Base-by-base conservation (phyloP, 2,329 filamentous ascomycete genomes). In the Microdochium trichocladiopsis region DNA sequence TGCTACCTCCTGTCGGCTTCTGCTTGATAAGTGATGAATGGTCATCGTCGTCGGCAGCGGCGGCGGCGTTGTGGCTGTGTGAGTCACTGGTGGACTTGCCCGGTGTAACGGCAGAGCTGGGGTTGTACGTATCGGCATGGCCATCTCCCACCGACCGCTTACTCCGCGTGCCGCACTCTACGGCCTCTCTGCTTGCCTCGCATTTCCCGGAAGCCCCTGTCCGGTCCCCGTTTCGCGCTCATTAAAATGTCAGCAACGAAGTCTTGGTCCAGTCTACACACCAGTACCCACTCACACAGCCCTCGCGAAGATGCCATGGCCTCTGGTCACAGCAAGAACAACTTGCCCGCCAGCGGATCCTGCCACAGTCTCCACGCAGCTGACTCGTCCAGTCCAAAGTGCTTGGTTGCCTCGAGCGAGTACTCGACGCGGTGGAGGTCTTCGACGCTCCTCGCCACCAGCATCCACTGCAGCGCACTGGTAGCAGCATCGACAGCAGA, bases 21-120 rank as follows among this genome's bases (percentile, higher is more conserved):
- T 37, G 33, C 6, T 37, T 37, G 33, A 37, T 37, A 8, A 37
- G 33, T 5, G 33, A 37, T 37, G 33, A 9, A 16, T 37, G 33
- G 33, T 37, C 33, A 16, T 37, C 14, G 33, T 37, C 33, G 6
- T 83, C 63, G 8, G 28, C 28, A 33, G 28, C 28, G 28, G 28
- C 28, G 28, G 28, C 28, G 28, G 28, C 28, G 33, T 8, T 37
- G 33, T 6, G 6, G 14, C 33, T 37, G 14, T 37, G 6, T 37
- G 14, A 16, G 6, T 37, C 33, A 16, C 33, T 37, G 33, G 6
- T 37, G 14, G 33, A 37, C 33, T 37, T 37, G 33, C 33, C 33
- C 33, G 33, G 33, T 37, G 33, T 37, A 37, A 37, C 14, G 33
- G 33, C 33, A 37, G 33, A 37, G 6, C 14, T 37, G 14, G 33